phyloP scores from a whole-genome alignment of 768 basidiomycete species.

The Rossbeevera mucosa region DNA sequence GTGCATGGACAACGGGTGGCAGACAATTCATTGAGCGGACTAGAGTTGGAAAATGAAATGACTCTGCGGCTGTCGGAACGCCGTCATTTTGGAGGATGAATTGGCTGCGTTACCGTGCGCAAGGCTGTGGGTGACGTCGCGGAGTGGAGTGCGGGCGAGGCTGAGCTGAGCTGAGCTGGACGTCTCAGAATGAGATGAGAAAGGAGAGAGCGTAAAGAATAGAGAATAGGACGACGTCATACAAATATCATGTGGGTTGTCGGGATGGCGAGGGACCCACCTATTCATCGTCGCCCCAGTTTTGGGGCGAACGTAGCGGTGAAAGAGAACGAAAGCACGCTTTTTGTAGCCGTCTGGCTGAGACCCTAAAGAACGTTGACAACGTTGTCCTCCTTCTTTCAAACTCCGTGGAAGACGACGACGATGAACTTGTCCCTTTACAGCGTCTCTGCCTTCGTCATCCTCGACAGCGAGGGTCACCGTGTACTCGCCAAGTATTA shows the following conservation, averaged over 20 bases:
- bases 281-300: conserved; percentile 14
- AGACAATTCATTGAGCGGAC: conserved; percentile 26
- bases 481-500: conserved; percentile 97
- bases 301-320: too few species aligned
- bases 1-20: conserved; percentile 28
- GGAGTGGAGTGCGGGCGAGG: neutral
- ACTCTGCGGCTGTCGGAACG: conserved; percentile 21
- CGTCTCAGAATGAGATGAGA: neutral
- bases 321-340: conserved; percentile 27
- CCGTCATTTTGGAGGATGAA: conserved; percentile 23
- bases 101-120: conserved; percentile 7
- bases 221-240: conserved; percentile 13
- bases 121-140: conserved; percentile 11
- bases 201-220: conserved; percentile 27
- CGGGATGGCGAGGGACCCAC: too few species aligned
- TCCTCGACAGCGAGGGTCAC: conserved; percentile 93
- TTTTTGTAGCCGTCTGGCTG: too few species aligned
- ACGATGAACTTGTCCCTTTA: conserved; percentile 80
- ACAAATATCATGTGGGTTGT: too few species aligned
- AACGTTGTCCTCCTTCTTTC: conserved; percentile 5
- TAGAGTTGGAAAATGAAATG: conserved; percentile 26
- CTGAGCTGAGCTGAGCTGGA: neutral
- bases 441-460: conserved; percentile 79
- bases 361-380: too few species aligned
- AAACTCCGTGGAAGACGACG: conserved; percentile 24